Evolutionary conservation across 352 stramenopile genomes (phyloP), one percentile per base, ranked within the genome.

Genomic region (Phytophthora cactorum): DNA sequence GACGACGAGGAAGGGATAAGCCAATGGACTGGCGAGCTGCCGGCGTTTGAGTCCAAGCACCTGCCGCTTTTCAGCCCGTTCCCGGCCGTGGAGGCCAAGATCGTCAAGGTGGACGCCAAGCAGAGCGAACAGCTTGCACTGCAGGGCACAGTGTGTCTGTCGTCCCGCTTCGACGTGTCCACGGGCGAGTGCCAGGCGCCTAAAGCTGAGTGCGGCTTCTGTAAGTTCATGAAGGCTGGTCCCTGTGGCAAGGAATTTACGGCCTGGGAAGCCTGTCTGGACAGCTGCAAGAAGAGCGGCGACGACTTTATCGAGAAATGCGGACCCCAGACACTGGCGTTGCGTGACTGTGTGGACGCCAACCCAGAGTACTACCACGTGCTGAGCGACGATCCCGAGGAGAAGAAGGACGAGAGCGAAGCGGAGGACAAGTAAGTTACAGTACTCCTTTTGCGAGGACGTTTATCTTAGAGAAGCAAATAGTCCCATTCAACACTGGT

Each of bases 181-280:
- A 80, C 68, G 8, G 79, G 80, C 15, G 52, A 74, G 58, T 95
- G 87, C 59, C 39, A 68, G n/a, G 68, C 68, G 1, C 74, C 65
- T n/a, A 94, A 96, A 67, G 74, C 86, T 34, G 89, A 96, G 74
- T 96, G 89, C 59, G 88, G 88, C 58, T 96, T 95, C 62, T 96
- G 89, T 72, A 93, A 94, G 72, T 96, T 96, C 70, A 96, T 96
- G 88, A 95, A 96, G 75, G 87, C 86, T 25, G 89, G 89, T 0
- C 89, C 89, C 52, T 96, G 89, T 59, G 88, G 86, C 47, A 70
- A 70, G 31, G 72, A 92, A 68, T 96, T 96, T 66, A 84, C 78
- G 41, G 77, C 82, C 31, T 96, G 89, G 89, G 87, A 96, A 67
- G 73, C 81, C 36, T 96, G 89, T 72, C 75, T 96, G 9, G 82